Evolutionary conservation across 2,329 filamentous ascomycete genomes (phyloP).

Genomic region (Macrophomina tecta): DNA sequence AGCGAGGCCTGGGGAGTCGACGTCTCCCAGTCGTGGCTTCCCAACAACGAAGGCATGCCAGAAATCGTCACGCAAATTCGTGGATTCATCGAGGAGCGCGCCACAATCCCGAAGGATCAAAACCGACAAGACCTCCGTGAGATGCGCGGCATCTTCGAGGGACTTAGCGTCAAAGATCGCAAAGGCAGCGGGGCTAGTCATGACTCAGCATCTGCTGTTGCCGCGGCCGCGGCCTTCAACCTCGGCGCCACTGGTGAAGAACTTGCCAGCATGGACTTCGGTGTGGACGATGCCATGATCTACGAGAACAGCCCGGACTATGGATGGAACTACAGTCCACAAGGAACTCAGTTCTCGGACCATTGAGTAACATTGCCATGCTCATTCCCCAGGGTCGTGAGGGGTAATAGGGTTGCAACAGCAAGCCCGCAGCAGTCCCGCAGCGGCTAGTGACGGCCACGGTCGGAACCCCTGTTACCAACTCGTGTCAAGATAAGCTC

Average conservation of each 20-base stretch:
- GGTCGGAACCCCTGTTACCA: not conserved
- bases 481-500: slow-evolving; percentile 21
- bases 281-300: slow-evolving; percentile 26
- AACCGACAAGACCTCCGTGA: slow-evolving; percentile 71
- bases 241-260: slow-evolving; percentile 25
- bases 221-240: slow-evolving; percentile 5
- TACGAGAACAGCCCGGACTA: slow-evolving; percentile 28
- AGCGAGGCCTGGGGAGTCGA: slow-evolving; percentile 76
- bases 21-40: slow-evolving; percentile 86
- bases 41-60: slow-evolving; percentile 77
- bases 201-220: slow-evolving; percentile 11
- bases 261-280: slow-evolving; percentile 23
- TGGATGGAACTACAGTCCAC: slow-evolving; percentile 23
- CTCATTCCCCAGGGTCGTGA: not conserved
- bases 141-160: slow-evolving; percentile 71
- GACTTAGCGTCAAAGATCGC: slow-evolving; percentile 36
- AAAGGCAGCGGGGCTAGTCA: slow-evolving; percentile 10
- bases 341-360: slow-evolving; percentile 13
- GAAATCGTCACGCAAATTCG: slow-evolving; percentile 78
- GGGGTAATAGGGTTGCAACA: slow-evolving; percentile 8
- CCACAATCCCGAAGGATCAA: slow-evolving; percentile 56
- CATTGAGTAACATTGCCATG: not conserved
- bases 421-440: slow-evolving; percentile 4
- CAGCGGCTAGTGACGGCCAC: slow-evolving; percentile 13
- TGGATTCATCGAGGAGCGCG: slow-evolving; percentile 80